These are phyloP conservation scores for Paramyrothecium sp. DNA, from an alignment of 2,329 filamentous ascomycete genomes.

Conservation along the genomic window DNA sequence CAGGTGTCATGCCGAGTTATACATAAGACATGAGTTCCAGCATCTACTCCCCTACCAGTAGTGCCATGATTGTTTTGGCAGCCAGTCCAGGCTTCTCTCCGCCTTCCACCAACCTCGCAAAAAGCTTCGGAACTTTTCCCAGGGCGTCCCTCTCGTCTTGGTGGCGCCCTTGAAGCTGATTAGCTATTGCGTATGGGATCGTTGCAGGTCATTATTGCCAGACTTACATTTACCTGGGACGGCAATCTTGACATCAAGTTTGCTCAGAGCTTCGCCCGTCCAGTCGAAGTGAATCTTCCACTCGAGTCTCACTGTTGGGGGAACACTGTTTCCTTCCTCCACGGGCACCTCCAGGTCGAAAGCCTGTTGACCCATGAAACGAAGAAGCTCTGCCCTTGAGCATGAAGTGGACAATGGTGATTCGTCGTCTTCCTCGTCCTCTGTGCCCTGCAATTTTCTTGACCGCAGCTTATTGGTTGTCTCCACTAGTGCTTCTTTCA, in stretches of 20 bases:
- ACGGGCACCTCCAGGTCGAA: constrained; percentile 42
- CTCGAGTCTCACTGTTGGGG: constrained; percentile 49
- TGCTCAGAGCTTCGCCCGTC: constrained; percentile 68
- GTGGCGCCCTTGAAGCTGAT: constrained; percentile 51
- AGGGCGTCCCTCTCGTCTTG: constrained; percentile 56
- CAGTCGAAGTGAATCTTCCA: constrained; percentile 70
- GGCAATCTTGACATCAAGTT: constrained; percentile 51
- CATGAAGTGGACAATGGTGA: constrained; percentile 4
- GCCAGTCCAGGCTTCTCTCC: constrained; percentile 55
- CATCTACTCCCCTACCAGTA: constrained; percentile 48
- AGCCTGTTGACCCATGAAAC: constrained; percentile 51
- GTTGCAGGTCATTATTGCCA: background rate
- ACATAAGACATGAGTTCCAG: constrained; percentile 6
- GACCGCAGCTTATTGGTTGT: constrained; percentile 19
- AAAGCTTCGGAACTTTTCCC: constrained; percentile 57
- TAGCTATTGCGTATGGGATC: constrained; percentile 10
- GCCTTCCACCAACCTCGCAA: constrained; percentile 55
- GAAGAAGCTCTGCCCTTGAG: constrained; percentile 43
- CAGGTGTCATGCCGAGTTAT: background rate
- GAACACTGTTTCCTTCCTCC: constrained; percentile 25
- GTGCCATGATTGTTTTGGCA: constrained; percentile 57
- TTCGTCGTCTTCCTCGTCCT: constrained; percentile 16
- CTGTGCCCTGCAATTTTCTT: constrained; percentile 17
- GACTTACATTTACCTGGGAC: constrained; percentile 64
- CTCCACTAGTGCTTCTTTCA: constrained; percentile 24